Conservation (phyloP, 192 early-diverging fungal species). For the Linnemannia schmuckeri region DNA sequence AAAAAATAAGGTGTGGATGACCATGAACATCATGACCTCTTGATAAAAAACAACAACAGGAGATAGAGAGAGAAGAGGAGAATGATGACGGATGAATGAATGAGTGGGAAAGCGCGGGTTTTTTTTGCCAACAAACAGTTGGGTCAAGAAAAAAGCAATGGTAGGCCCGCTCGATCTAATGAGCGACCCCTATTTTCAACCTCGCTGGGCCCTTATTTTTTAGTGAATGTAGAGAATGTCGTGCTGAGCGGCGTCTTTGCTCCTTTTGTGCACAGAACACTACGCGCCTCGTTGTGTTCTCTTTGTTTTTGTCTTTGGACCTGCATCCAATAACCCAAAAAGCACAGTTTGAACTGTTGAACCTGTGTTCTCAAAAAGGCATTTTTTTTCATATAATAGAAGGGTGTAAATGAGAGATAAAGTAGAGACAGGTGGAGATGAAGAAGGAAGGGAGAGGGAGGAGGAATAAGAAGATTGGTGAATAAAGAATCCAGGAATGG, state of each 20-base stretch:
- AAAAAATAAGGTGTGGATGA: neutral
- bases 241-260: neutral
- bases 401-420: too few relatives aligned
- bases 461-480: too few relatives aligned
- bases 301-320: neutral
- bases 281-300: neutral
- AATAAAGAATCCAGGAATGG: neutral
- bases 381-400: too few relatives aligned
- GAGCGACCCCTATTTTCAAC: neutral
- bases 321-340: neutral
- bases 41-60: slow-evolving; percentile 3
- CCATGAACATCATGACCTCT: neutral
- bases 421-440: too few relatives aligned
- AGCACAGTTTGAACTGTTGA: neutral
- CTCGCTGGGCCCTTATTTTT: neutral
- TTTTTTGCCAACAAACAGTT: too few relatives aligned
- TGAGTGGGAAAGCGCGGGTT: neutral
- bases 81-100: neutral
- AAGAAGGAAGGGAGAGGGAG: neutral
- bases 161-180: neutral
- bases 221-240: neutral
- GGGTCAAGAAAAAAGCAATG: too few relatives aligned
- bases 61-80: neutral
- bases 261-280: neutral
- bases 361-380: neutral